A percentile compares a stretch with the other conserved stretches of the same genome.
phyloP scores from a whole-genome alignment of 2,329 filamentous ascomycete genomes.

The Alternaria burnsii region DNA sequence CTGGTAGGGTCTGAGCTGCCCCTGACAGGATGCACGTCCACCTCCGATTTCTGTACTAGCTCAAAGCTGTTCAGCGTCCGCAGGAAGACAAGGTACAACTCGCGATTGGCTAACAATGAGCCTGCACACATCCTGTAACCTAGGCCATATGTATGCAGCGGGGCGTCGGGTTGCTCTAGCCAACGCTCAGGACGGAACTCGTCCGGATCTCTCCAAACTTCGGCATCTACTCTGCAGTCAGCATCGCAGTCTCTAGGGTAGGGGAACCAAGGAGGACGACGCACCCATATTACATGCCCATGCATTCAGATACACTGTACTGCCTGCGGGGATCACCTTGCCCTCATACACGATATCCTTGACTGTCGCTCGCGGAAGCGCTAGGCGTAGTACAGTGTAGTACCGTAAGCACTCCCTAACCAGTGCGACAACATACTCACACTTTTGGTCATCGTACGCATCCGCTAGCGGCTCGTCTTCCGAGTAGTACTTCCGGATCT shows the following conservation, averaged over 20 bases:
- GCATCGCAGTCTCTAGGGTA: background rate
- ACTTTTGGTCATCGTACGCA: constrained; percentile 69
- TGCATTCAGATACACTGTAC: constrained; percentile 71
- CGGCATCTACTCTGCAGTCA: constrained; percentile 52
- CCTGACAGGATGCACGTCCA: constrained; percentile 66
- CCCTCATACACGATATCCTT: constrained; percentile 67
- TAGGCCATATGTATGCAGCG: constrained; percentile 71
- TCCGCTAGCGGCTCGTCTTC: constrained; percentile 66
- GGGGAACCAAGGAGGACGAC: constrained; percentile 50
- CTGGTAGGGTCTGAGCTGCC: constrained; percentile 70
- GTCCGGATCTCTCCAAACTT: constrained; percentile 67
- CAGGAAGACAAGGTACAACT: constrained; percentile 71
- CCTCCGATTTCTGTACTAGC: constrained; percentile 62
- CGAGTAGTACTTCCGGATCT: constrained; percentile 64
- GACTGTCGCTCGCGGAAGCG: constrained; percentile 68
- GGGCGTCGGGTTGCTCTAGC: constrained; percentile 69
- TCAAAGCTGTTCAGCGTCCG: constrained; percentile 69
- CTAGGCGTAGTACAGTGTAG: constrained; percentile 70
- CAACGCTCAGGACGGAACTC: constrained; percentile 69
- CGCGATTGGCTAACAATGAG: constrained; percentile 68
- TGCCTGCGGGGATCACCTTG: constrained; percentile 67
- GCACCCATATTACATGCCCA: constrained; percentile 75
- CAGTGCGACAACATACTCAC: constrained; percentile 69
- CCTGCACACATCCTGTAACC: constrained; percentile 75
- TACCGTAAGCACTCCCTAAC: constrained; percentile 69